Evolutionary conservation across 345 rosid species (phyloP).

Genomic region (Ailanthus altissimus): DNA sequence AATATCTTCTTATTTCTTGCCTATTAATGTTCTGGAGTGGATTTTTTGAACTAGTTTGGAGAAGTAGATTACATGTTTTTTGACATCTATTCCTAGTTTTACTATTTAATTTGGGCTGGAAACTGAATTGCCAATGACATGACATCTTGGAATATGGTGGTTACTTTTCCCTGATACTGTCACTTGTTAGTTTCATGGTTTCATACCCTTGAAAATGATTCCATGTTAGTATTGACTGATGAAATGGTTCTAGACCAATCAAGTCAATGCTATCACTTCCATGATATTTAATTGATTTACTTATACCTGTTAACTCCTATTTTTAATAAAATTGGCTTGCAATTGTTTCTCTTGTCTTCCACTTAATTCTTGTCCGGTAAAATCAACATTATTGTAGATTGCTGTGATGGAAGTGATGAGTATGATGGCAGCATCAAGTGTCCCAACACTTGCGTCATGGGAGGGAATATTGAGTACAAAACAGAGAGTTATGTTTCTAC

Average conservation of each 20-base stretch:
- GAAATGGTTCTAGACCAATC: background rate
- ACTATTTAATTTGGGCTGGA: background rate
- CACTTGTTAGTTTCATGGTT: background rate
- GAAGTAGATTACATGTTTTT: constrained; percentile 8
- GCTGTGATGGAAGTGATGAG: constrained; percentile 84
- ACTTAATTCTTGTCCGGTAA: background rate
- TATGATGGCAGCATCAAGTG: constrained; percentile 47
- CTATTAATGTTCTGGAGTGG: background rate
- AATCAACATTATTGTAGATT: constrained; percentile 41
- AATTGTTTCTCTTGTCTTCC: background rate
- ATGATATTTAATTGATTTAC: background rate
- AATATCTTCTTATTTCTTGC: constrained; percentile 12
- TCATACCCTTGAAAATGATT: background rate
- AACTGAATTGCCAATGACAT: background rate
- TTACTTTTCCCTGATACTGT: background rate
- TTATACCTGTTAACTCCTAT: background rate
- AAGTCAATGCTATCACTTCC: background rate
- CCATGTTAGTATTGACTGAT: background rate
- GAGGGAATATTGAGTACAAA: constrained; percentile 68
- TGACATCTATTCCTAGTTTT: background rate
- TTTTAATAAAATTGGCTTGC: background rate
- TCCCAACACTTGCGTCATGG: constrained; percentile 62
- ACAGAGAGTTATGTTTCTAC: constrained; percentile 35
- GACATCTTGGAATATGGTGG: background rate
- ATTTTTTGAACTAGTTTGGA: background rate